Base-by-base conservation (phyloP, 2,329 filamentous ascomycete species). In the Colletotrichum sidae region DNA sequence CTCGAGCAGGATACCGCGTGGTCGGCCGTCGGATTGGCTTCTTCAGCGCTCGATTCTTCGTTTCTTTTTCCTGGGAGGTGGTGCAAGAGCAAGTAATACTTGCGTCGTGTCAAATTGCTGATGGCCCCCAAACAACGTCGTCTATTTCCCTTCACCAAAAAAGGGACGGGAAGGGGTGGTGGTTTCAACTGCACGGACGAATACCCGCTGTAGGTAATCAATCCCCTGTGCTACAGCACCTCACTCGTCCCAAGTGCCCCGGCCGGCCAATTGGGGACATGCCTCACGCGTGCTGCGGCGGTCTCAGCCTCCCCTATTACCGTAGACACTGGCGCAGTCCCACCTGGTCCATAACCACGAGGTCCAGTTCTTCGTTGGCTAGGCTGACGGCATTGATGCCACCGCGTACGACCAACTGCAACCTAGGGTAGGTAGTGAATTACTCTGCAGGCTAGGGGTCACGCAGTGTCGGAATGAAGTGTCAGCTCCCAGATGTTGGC, bases 161-260 rank as follows among this genome's bases (percentile, higher is more conserved):
- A 25, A 25, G 25, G 25, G 25, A 25, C 25, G 25, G 25, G 25
- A 25, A 33, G 61, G 63, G 59, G 53, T 57, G 49, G n/a, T 25
- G 53, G 58, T 66, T 63, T 66, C 63, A 63, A 53, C 49, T 17
- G 63, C 44, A 66, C 52, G 53, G 63, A 60, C 63, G 44, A 37
- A 55, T 15, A 47, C 52, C 63, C 63, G 58, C 63, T 66, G 58
- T 66, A 57, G 25, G 25, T 25, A 25, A 25, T 25, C 25, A 25
- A 25, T 25, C 25, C 25, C 25, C 25, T 25, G 25, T 25, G 25
- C 25, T 25, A 25, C 25, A 25, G 25, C 25, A 25, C 25, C 25
- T 25, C 25, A 25, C 57, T 57, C 63, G 42, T 63, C 62, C 46
- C 41, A 47, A 62, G 42, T 62, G 33, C 52, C 33, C 25, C 25